A percentile compares a stretch with the other conserved stretches of the same genome.
Conservation (phyloP, 768 basidiomycete genomes). For the Boletellus ananas region DNA sequence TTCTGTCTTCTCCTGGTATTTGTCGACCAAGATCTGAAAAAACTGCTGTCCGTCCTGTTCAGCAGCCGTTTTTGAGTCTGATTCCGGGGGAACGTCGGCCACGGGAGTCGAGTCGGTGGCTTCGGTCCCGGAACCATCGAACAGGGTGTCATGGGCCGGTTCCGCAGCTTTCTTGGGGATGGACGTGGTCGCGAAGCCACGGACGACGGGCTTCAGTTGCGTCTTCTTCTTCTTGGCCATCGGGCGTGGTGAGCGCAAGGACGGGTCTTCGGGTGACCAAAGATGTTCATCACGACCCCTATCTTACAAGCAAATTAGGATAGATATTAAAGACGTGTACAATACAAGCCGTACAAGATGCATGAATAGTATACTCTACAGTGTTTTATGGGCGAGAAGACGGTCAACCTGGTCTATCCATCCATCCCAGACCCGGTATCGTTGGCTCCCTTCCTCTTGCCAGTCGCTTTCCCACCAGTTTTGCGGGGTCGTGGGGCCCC, state of each 20-base stretch:
- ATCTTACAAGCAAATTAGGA: constrained; percentile 4
- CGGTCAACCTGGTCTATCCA: constrained; percentile 21
- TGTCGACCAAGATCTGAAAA: constrained; percentile 74
- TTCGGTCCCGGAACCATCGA: constrained; percentile 7
- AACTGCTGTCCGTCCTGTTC: constrained; percentile 49
- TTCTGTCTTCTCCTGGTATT: constrained; percentile 82
- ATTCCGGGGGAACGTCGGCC: constrained; percentile 7
- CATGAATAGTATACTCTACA: constrained; percentile 33
- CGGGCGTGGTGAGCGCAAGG: neutral
- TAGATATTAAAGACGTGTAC: constrained; percentile 29
- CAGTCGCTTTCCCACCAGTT: constrained; percentile 28
- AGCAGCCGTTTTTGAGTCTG: constrained; percentile 29
- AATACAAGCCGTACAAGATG: constrained; percentile 29
- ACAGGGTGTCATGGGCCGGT: constrained; percentile 1
- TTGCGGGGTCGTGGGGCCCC: constrained; percentile 26
- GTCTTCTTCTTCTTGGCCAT: constrained; percentile 89
- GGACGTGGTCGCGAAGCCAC: constrained; percentile 81
- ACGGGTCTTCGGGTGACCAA: neutral
- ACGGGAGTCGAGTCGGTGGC: neutral
- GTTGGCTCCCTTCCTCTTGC: constrained; percentile 29
- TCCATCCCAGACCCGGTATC: constrained; percentile 28
- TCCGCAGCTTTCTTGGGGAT: constrained; percentile 73
- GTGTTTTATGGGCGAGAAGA: constrained; percentile 12
- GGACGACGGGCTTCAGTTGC: constrained; percentile 66
- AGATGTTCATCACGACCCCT: no score